Evolutionary conservation across 2,329 filamentous ascomycete genomes (phyloP), one percentile per base, ranked within the genome.

Genomic region (Fusarium aywerte): DNA sequence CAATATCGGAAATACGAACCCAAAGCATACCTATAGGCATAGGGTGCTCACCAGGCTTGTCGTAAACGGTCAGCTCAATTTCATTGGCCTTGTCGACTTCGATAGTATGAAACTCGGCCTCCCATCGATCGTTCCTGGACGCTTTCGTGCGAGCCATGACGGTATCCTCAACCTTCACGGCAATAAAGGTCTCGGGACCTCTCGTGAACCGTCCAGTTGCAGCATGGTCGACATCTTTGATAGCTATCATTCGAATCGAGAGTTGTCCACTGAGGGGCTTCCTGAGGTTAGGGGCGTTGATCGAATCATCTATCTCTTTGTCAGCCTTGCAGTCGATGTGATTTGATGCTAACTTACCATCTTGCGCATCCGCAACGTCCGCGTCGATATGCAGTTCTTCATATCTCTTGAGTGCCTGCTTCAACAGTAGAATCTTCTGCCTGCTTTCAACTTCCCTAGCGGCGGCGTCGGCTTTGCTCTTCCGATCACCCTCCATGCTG

Each of bases 1-100:
- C 93, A 69, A 99, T 97, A 77, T 99, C 96, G 16, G 96, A 97
- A 75, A 99, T 95, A 62, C 96, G 87, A 59, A 99, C 90, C 96
- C 96, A 99, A 15, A 98, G 86, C 85, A 99, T 89, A 57, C 91
- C 96, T 74, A 99, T 97, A 38, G 96, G 96, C 50, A 96, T 89
- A 15, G 94, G 90, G 72, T 97, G 92, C 73, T 97, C 94, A 66
- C 90, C 89, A 3, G 93, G 90, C 80, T 97, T 97, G 78, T 99
- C 96, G 79, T 99, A 99, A 12, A 99, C 94, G 0, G 93, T 98
- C 53, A 99, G 87, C 77, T 99, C 96, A 64, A 99, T 93, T 80
- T 99, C 96, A 79, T 99, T 99, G 51, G 96, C 96, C 82, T 98
- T 98, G 80, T 98, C 95, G 57, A 99, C 96, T 68, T 96, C 92